Base-by-base conservation (phyloP, 495 filamentous ascomycete genomes). In the Pseudoneurospora amorphoporcata region DNA sequence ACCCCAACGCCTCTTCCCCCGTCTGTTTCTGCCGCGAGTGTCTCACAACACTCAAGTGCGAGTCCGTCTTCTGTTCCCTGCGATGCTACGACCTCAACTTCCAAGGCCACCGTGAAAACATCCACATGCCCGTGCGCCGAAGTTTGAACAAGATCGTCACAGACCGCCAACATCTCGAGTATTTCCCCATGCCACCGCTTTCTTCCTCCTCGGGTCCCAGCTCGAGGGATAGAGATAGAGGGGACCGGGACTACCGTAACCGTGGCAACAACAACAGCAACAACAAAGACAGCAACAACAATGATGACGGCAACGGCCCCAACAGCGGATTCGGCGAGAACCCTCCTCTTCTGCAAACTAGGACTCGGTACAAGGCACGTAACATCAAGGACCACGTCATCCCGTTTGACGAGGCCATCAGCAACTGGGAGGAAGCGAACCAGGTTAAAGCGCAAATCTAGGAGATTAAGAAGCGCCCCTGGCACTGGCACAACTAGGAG, bases 21-120 rank as follows among this genome's bases (percentile, higher is more conserved):
- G 5, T 75, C 5, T 69, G 75, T 47, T 81, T 84, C 72, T 86
- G 84, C 75, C 76, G 70, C 16, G 83, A 85, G 68, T 86, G 84
- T 69, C 72, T 85, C 9, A 70, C 73, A 41, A 72, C 72, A 3
- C 75, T 81, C 40, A 79, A 81, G 40, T 69, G 77, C 3, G 73
- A 78, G 1, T 80, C 83, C 0, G 32, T 75, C 0, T 86, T 81
- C 76, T 86, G 84, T 73, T 81, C 82, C 29, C 71, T 74, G 12
- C 74, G 76, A 38, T 86, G 84, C 74, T 82, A 82, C 23, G 77
- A 74, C 19, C 69, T 69, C 58, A 79, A 84, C 74, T 84, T 85
- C 69, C 79, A 79, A 47, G 73, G 68, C 1, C 84, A 86, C 71
- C 82, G 83, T 23, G 80, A 83, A 43, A 70, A 71, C 4, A 76